These are phyloP conservation scores for Magnolia kwangsiensis DNA, from an alignment of 164 flowering plant genomes.

Conservation along the genomic window DNA sequence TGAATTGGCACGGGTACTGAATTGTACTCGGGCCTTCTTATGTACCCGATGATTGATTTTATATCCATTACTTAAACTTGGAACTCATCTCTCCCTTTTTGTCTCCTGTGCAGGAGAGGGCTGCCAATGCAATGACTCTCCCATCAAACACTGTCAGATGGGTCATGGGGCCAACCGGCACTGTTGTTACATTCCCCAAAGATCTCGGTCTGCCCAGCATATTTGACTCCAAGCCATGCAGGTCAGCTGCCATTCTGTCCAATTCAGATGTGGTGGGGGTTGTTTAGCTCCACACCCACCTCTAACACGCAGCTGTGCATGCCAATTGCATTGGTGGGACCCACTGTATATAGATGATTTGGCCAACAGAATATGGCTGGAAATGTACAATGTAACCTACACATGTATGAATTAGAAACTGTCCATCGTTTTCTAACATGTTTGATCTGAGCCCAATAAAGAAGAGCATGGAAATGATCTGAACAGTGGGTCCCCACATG, in stretches of 20 bases:
- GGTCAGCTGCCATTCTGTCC: slow-evolving; percentile 35
- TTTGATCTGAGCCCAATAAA: no score
- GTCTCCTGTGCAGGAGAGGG: slow-evolving; percentile 58
- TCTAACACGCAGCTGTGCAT: no score
- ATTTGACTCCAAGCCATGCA: slow-evolving; percentile 60
- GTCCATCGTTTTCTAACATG: no score
- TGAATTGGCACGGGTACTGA: slow-evolving; percentile 80
- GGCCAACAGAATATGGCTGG: no score
- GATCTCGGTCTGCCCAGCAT: slow-evolving; percentile 77
- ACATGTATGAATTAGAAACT: no score
- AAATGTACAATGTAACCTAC: no score
- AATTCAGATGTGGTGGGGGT: not conserved
- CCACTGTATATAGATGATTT: no score
- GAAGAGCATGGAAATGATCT: no score
- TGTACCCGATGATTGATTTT: not conserved
- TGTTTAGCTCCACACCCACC: not conserved
- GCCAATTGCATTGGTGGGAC: no score
- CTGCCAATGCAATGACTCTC: slow-evolving; percentile 54
- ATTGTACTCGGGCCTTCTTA: not conserved
- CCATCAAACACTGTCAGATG: slow-evolving; percentile 59
- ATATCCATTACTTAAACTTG: not conserved
- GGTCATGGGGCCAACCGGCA: slow-evolving; percentile 74
- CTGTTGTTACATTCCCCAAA: slow-evolving; percentile 61
- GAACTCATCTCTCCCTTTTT: not conserved
- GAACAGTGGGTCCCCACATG: no score